Evolutionary conservation across 2,329 filamentous ascomycete genomes (phyloP).

Genomic region (Alternaria arbusti): DNA sequence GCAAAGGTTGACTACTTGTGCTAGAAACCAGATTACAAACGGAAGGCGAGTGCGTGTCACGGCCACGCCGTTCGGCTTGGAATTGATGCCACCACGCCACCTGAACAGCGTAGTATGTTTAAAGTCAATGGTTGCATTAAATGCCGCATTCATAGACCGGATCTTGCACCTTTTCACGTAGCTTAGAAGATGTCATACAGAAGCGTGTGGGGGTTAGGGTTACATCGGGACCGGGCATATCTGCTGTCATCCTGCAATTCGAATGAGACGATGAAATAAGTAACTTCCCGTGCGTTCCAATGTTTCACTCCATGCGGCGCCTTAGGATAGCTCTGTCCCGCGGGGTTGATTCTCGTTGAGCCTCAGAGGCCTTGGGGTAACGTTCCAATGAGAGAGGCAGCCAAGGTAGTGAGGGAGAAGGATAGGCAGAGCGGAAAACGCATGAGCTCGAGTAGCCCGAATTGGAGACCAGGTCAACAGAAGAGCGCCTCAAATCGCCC

Average conservation of each 20-base stretch:
- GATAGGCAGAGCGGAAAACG: not conserved
- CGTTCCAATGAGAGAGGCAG: not conserved
- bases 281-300: not conserved
- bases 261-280: not conserved
- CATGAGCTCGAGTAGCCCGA: not conserved
- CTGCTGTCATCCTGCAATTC: not conserved
- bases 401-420: not conserved
- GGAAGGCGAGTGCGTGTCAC: not conserved
- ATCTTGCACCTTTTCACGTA: too few relatives aligned
- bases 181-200: too few relatives aligned
- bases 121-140: too few relatives aligned
- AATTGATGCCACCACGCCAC: not conserved
- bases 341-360: not conserved
- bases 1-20: not conserved
- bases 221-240: too few relatives aligned
- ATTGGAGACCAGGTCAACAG: not conserved
- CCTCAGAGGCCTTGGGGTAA: not conserved
- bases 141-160: too few relatives aligned
- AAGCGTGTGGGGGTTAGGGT: too few relatives aligned
- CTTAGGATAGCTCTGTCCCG: not conserved
- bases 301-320: not conserved
- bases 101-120: too few relatives aligned
- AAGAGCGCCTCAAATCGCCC: not conserved
- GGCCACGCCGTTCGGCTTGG: rapidly evolving
- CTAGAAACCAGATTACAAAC: not conserved